Percentiles rank a stretch among this genome's conserved stretches.
Conservation (phyloP, 2,329 filamentous ascomycete genomes). For the Alternaria triticimaculans region DNA sequence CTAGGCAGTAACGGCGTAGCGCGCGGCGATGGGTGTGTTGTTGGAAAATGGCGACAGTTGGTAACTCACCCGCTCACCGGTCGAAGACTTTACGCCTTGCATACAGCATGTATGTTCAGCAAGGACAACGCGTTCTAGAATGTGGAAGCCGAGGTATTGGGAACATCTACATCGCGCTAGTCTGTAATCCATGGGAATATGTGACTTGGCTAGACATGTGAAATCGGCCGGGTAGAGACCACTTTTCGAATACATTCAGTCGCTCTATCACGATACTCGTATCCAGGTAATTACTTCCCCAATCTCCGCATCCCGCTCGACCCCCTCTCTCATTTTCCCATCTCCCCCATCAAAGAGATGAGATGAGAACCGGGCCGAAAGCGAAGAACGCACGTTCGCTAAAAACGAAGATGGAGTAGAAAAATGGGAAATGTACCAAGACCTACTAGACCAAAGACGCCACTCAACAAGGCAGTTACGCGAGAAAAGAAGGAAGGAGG, state of each 20-base stretch:
- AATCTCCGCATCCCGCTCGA: background rate
- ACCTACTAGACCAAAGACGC: background rate
- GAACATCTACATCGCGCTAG: background rate
- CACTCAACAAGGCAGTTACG: background rate
- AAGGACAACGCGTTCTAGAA: background rate
- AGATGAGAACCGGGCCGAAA: background rate
- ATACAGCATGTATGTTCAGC: background rate
- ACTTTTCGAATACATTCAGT: background rate
- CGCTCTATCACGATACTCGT: background rate
- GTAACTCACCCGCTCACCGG: background rate
- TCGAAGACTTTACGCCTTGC: background rate
- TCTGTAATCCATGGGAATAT: background rate
- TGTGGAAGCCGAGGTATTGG: background rate
- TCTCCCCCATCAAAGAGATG: background rate
- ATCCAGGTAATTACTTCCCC: background rate
- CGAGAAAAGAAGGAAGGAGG: background rate
- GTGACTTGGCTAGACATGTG: background rate
- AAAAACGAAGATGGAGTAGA: background rate
- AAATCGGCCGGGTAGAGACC: background rate
- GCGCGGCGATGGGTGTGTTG: background rate
- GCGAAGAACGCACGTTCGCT: background rate
- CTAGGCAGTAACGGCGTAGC: background rate
- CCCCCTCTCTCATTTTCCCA: background rate
- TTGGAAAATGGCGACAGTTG: background rate
- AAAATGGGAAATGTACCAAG: background rate